Evolutionary conservation across 306 rosid species (phyloP), one percentile per base, ranked within the genome.

Genomic region (Glycine latifolia): DNA sequence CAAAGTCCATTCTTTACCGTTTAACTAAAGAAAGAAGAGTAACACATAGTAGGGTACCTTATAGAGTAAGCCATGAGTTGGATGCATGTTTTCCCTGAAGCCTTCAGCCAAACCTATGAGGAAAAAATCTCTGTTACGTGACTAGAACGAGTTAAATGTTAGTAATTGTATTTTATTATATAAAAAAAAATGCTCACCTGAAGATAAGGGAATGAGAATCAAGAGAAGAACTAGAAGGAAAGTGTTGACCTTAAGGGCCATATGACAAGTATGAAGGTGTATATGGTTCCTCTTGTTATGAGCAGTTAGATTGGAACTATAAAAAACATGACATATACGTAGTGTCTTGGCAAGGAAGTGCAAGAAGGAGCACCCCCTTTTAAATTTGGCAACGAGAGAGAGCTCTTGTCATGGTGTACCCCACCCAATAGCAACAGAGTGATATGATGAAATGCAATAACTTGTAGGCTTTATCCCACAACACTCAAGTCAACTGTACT

Each of bases 401-500:
- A 80, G 83, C 31, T 46, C 17, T 81, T 86, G 67, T 77, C 61
- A 87, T 86, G 82, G 91, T 88, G 92, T 69, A 76, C 85, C 86
- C 88, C 86, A 82, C 88, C 88, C 85, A 85, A 83, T 86, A 87
- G 82, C 89, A 85, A 86, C 75, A 87, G 55, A 72, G 84, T 87
- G 31, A 26, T 63, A 63, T 90, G 89, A 85, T 90, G 86, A 86
- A 66, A 73, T 87, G 90, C 90, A 87, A 89, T 90, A 89, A 85
- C 82, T 78, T 66, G 44, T 76, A 71, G 80, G 62, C 43, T 66
- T 26, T 68, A 80, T 44, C 85, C 89, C 87, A 86, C 87, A 83
- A 79, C 68, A 48, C 78, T 35, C 10, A 82, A 88, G 97, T 89
- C 97, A 92, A 90, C 93, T 88, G 15, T 76, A 88, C 87, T 83